phyloP scores from a whole-genome alignment of 768 basidiomycete genomes.

The Lactarius deliciosus region DNA sequence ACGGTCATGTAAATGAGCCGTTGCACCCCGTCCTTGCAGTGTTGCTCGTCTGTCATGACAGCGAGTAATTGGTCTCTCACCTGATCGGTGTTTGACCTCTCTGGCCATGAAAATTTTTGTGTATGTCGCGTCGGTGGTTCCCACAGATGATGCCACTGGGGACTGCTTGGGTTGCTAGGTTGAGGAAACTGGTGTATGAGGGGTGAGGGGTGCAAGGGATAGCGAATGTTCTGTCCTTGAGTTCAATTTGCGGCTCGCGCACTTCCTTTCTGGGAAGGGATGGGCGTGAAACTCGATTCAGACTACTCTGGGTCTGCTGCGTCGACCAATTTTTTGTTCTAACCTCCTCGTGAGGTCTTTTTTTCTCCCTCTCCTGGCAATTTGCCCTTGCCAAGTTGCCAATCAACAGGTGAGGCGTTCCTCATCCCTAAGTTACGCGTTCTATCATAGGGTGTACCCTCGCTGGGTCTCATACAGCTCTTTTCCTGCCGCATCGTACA shows the following conservation, averaged over 20 bases:
- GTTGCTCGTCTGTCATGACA: not conserved
- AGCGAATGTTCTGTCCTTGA: slow-evolving; percentile 46
- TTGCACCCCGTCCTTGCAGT: not conserved
- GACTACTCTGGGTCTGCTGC: slow-evolving; percentile 67
- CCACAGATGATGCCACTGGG: not conserved
- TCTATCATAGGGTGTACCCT: not conserved
- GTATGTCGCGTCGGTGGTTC: not conserved
- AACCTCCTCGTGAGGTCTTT: slow-evolving; percentile 34
- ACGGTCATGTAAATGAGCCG: not conserved
- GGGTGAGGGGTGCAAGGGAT: slow-evolving; percentile 24
- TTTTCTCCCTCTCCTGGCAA: not conserved
- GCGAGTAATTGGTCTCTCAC: not conserved
- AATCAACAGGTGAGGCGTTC: not conserved
- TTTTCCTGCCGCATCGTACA: too few species aligned
- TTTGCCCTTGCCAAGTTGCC: not conserved
- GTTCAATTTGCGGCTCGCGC: slow-evolving; percentile 66
- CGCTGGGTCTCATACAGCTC: too few species aligned
- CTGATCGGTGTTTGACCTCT: not conserved
- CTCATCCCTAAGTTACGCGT: not conserved
- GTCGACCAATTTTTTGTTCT: slow-evolving; percentile 36
- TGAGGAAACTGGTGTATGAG: slow-evolving; percentile 28
- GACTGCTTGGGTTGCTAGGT: slow-evolving; percentile 26
- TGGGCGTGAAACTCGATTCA: slow-evolving; percentile 60
- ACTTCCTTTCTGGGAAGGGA: slow-evolving; percentile 20
- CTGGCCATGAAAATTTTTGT: not conserved